phyloP scores from a whole-genome alignment of 2,329 filamentous ascomycete genomes.

The Cladosporium sp. region DNA sequence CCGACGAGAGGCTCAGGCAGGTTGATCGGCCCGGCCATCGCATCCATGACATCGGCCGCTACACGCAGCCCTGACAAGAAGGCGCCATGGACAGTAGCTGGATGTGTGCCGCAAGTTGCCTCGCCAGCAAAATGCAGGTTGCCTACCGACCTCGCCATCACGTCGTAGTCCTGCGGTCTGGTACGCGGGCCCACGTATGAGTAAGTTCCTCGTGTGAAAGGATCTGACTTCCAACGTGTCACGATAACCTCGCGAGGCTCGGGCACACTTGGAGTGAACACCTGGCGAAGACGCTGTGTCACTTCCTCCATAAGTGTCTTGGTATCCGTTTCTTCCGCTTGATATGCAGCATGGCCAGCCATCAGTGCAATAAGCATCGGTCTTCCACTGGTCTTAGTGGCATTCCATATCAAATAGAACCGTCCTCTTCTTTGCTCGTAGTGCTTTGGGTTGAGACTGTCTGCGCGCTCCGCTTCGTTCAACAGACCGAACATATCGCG shows the following conservation, averaged over 20 bases:
- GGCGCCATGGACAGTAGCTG: slow-evolving; percentile 94
- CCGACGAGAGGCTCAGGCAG: slow-evolving; percentile 74
- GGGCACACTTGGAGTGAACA: slow-evolving; percentile 70
- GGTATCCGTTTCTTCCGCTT: slow-evolving; percentile 76
- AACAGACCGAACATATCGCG: slow-evolving; percentile 94
- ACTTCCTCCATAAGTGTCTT: slow-evolving; percentile 77
- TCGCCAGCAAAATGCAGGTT: slow-evolving; percentile 95
- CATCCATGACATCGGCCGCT: slow-evolving; percentile 79
- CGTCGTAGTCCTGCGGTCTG: slow-evolving; percentile 83
- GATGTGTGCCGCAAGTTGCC: slow-evolving; percentile 92
- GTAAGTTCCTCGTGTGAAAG: slow-evolving; percentile 90
- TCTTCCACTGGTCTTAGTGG: slow-evolving; percentile 82
- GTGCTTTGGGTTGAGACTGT: slow-evolving; percentile 75
- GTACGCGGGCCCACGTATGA: slow-evolving; percentile 87
- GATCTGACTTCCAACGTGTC: slow-evolving; percentile 88
- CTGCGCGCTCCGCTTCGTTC: slow-evolving; percentile 66
- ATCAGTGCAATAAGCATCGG: slow-evolving; percentile 86
- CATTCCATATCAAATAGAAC: slow-evolving; percentile 98
- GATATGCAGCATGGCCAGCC: slow-evolving; percentile 90
- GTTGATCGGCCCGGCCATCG: slow-evolving; percentile 77
- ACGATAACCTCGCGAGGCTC: slow-evolving; percentile 82
- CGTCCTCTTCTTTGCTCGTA: slow-evolving; percentile 80
- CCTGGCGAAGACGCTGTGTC: slow-evolving; percentile 70
- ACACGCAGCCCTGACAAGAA: slow-evolving; percentile 91
- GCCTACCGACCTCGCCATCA: slow-evolving; percentile 80